Conservation (phyloP, 2,329 filamentous ascomycete species). For the Pseudofabraea citricarpa region DNA sequence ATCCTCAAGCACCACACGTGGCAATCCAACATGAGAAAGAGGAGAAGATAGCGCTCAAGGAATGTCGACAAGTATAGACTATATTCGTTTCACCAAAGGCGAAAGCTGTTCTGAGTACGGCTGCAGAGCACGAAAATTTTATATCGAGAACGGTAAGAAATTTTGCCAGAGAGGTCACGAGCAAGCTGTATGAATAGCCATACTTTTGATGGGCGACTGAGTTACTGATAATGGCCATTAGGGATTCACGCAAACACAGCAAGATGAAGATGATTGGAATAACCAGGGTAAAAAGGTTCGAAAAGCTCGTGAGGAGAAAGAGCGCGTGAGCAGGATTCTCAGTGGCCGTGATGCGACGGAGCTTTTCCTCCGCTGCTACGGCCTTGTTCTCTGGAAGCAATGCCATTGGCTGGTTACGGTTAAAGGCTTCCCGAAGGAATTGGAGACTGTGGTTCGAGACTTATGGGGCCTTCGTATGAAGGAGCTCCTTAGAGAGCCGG, state of each 20-base stretch:
- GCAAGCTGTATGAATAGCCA: conserved; percentile 43
- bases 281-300: conserved; percentile 49
- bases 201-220: neutral
- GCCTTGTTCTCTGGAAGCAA: conserved; percentile 81
- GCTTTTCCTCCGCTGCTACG: conserved; percentile 78
- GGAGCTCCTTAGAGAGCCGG: conserved; percentile 35
- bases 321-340: conserved; percentile 51
- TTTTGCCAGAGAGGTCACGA: conserved; percentile 63
- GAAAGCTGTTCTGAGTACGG: conserved; percentile 50
- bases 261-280: conserved; percentile 67
- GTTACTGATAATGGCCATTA: conserved; percentile 18
- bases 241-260: conserved; percentile 37
- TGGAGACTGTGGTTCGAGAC: conserved; percentile 76
- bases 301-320: conserved; percentile 57
- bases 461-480: conserved; percentile 65
- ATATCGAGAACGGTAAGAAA: conserved; percentile 57
- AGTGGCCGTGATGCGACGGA: conserved; percentile 65
- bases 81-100: conserved; percentile 34
- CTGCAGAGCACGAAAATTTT: conserved; percentile 55
- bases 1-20: too few species aligned
- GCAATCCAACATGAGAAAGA: too few species aligned
- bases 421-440: conserved; percentile 62
- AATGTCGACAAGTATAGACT: conserved; percentile 27
- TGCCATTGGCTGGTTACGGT: conserved; percentile 65
- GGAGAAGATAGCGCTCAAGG: too few species aligned